Conservation (phyloP, 2,329 filamentous ascomycete species). For the Aspergillus awamori region DNA sequence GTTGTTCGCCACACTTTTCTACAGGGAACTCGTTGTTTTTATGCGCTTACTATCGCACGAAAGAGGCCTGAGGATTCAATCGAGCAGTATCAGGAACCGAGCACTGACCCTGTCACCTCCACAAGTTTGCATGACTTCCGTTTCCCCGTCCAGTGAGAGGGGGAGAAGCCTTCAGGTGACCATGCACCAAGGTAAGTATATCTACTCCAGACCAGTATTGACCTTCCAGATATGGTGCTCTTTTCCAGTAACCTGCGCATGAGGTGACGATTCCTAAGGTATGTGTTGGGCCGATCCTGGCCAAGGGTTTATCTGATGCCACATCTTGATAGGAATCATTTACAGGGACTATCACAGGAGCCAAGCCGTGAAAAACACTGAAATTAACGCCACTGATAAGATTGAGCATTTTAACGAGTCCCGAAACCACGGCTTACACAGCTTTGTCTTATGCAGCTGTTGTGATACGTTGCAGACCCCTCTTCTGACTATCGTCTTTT, state of each 20-base stretch:
- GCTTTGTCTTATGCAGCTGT: conserved; percentile 3
- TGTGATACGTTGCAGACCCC: conserved; percentile 2
- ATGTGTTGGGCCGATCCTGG: background rate
- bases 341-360: background rate
- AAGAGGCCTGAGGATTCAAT: background rate
- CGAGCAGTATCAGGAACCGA: background rate
- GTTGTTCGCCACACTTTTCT: background rate
- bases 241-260: conserved; percentile 17
- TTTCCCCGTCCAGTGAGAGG: background rate
- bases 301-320: background rate
- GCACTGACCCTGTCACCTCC: background rate
- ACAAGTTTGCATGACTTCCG: background rate
- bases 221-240: conserved; percentile 22
- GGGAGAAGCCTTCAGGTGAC: background rate
- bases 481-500: conserved; percentile 12
- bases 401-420: background rate
- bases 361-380: background rate
- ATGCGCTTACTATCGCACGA: too few species aligned
- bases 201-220: background rate
- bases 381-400: background rate
- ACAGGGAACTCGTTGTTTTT: background rate
- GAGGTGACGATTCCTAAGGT: background rate
- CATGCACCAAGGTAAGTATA: background rate
- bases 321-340: background rate
- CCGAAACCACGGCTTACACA: background rate